These are phyloP conservation scores for Rhodamnia argentea DNA, from an alignment of 345 rosid species.

Conservation along the genomic window DNA sequence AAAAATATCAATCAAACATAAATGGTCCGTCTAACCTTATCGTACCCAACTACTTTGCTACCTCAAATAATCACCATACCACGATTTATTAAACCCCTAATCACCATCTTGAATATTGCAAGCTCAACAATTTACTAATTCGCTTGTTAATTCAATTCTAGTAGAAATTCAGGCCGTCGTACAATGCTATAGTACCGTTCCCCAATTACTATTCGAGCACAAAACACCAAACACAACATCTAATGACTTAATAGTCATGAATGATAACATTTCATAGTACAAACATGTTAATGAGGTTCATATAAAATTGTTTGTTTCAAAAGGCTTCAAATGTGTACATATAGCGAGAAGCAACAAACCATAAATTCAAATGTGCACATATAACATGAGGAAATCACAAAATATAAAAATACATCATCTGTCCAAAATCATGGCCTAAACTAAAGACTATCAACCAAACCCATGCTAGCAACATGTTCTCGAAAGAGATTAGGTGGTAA, in stretches of 20 bases:
- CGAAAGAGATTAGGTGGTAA: neutral
- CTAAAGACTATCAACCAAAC: neutral
- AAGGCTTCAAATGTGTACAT: neutral
- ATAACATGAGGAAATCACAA: neutral
- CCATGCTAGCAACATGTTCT: neutral
- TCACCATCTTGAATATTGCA: too few relatives aligned
- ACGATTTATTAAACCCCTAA: too few relatives aligned
- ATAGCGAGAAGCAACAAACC: neutral
- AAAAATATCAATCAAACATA: too few relatives aligned
- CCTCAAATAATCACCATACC: too few relatives aligned
- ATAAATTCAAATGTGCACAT: neutral
- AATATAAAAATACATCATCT: neutral
- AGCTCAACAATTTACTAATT: too few relatives aligned
- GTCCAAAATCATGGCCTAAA: neutral
- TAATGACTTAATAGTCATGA: neutral
- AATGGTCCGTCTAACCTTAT: too few relatives aligned
- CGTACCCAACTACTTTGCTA: too few relatives aligned
- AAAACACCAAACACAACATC: neutral
- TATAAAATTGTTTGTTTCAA: neutral
- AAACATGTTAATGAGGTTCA: neutral
- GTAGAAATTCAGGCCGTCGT: too few relatives aligned
- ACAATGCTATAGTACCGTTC: neutral
- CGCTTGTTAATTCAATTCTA: too few relatives aligned
- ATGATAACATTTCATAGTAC: neutral
- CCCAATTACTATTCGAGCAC: neutral